Evolutionary conservation across 1,284 basidiomycete species (phyloP).

Genomic region (Mycena sp.): DNA sequence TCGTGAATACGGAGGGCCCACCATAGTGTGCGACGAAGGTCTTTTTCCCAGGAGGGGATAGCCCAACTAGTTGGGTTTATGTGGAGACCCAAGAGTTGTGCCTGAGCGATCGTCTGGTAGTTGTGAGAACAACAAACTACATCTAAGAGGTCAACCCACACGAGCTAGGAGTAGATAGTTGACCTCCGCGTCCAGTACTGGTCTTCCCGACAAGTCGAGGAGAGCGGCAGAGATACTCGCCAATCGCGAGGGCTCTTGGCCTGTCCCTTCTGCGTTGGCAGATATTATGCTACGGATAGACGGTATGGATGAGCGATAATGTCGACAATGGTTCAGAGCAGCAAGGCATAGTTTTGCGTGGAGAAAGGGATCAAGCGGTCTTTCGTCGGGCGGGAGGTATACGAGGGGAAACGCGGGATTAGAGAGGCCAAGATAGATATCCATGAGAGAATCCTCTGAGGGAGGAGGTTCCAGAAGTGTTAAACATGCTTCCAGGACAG

Average conservation of each 20-base stretch:
- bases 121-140: neutral
- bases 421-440: conserved; percentile 24
- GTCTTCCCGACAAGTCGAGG: conserved; percentile 32
- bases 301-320: conserved; percentile 23
- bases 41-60: conserved; percentile 38
- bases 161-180: conserved; percentile 32
- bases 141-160: conserved; percentile 9
- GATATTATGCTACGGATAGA: conserved; percentile 21
- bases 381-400: conserved; percentile 25
- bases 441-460: conserved; percentile 22
- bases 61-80: conserved; percentile 34
- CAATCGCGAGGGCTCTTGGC: conserved; percentile 21
- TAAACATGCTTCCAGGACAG: conserved; percentile 14
- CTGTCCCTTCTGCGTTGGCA: neutral
- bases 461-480: conserved; percentile 27
- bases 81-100: conserved; percentile 37
- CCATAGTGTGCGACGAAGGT: conserved; percentile 31
- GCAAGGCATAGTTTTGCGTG: conserved; percentile 28
- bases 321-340: conserved; percentile 33
- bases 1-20: conserved; percentile 31
- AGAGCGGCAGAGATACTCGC: conserved; percentile 30
- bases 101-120: conserved; percentile 35
- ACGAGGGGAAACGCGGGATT: conserved; percentile 32
- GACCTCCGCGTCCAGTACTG: conserved; percentile 29
- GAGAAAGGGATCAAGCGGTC: conserved; percentile 21